Evolutionary conservation across 176 grass and related monocot species (phyloP).

Genomic region (Guadua angustifolia): DNA sequence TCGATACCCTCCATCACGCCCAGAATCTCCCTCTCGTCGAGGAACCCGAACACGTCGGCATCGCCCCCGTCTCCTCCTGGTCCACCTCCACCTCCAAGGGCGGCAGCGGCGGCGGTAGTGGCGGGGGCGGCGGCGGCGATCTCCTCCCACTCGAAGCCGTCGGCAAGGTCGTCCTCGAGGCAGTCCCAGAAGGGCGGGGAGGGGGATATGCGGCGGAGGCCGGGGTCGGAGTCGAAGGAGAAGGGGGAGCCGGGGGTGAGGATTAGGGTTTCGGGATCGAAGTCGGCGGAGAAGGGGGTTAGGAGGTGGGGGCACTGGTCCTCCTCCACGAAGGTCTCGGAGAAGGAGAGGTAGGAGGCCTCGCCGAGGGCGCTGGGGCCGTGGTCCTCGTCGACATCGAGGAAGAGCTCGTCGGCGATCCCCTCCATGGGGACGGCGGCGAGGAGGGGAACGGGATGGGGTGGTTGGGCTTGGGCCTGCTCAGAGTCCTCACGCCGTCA

Average conservation of each 20-base stretch:
- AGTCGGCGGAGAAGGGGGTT: conserved; percentile 20
- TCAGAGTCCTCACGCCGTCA: no score
- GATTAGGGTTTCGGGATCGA: conserved; percentile 46
- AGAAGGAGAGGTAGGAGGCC: conserved; percentile 45
- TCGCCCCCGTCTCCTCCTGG: not conserved
- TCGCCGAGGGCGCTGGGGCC: conserved; percentile 38
- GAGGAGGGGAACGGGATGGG: not conserved
- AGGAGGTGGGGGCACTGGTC: conserved; percentile 20
- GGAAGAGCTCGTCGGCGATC: conserved; percentile 62
- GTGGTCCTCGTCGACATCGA: conserved; percentile 54
- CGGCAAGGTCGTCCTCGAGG: conserved; percentile 52
- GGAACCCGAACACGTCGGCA: conserved; percentile 41
- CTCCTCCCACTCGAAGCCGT: conserved; percentile 73
- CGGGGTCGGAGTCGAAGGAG: conserved; percentile 48
- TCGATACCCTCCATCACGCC: conserved; percentile 59
- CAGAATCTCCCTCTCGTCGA: conserved; percentile 65
- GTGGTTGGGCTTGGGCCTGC: not conserved
- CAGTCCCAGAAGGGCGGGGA: conserved; percentile 61
- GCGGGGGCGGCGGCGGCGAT: conserved; percentile 33
- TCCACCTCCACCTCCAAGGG: not conserved
- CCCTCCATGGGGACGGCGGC: conserved; percentile 51
- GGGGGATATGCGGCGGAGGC: conserved; percentile 37
- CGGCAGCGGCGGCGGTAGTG: not conserved
- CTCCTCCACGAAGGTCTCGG: conserved; percentile 48
- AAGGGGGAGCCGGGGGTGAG: conserved; percentile 36